Conservation (phyloP, 2,329 filamentous ascomycete genomes). For the Emmonsiellopsis sp. region DNA sequence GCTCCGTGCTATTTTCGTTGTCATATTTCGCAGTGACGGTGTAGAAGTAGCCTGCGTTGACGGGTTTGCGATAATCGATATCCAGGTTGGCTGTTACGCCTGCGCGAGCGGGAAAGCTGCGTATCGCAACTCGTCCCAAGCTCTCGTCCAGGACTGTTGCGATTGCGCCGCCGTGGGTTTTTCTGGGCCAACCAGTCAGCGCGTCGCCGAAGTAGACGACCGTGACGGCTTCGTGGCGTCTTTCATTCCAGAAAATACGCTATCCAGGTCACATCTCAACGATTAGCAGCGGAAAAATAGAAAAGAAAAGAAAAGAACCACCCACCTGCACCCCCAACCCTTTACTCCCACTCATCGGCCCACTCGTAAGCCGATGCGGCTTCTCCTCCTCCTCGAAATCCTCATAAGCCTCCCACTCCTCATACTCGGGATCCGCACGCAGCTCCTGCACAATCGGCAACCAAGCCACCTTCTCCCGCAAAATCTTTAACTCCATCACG, state of each 20-base stretch:
- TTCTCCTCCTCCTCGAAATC: slow-evolving; percentile 27
- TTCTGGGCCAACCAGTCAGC: slow-evolving; percentile 58
- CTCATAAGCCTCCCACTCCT: slow-evolving; percentile 30
- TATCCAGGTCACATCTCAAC: slow-evolving; percentile 29
- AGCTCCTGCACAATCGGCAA: slow-evolving; percentile 29
- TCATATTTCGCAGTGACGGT: slow-evolving; percentile 43
- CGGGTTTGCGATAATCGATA: slow-evolving; percentile 54
- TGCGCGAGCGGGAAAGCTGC: slow-evolving; percentile 37
- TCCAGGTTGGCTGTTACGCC: slow-evolving; percentile 50
- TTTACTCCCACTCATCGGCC: slow-evolving; percentile 30
- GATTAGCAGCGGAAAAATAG: background rate
- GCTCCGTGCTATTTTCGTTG: slow-evolving; percentile 26
- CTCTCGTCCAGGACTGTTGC: slow-evolving; percentile 62
- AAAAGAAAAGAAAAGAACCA: background rate
- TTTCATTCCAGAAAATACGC: slow-evolving; percentile 54
- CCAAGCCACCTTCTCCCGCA: slow-evolving; percentile 23
- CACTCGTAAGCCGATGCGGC: slow-evolving; percentile 26
- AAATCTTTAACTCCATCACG: slow-evolving; percentile 16
- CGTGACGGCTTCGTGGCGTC: slow-evolving; percentile 48
- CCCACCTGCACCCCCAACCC: slow-evolving; percentile 33
- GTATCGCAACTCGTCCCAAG: slow-evolving; percentile 53
- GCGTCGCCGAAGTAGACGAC: slow-evolving; percentile 61
- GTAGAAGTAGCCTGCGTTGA: slow-evolving; percentile 53
- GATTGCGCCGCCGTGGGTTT: slow-evolving; percentile 62
- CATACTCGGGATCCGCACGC: slow-evolving; percentile 28